Percentiles rank a stretch among this genome's conserved stretches.
phyloP scores from a whole-genome alignment of 495 filamentous ascomycete genomes.

The Paragyromitra xinjiangensis region DNA sequence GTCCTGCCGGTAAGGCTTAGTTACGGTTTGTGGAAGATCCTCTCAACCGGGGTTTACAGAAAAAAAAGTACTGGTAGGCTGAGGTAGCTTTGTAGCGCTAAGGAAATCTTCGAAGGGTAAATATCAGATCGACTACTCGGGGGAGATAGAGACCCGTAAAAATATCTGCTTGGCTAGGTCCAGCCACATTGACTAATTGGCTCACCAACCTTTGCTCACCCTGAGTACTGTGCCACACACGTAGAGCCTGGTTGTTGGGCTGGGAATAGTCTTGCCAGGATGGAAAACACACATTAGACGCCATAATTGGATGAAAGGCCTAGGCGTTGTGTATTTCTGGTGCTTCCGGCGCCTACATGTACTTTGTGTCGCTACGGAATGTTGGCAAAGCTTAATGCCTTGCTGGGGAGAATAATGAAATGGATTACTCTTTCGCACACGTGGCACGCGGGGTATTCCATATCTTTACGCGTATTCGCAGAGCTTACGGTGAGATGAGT shows the following conservation, averaged over 20 bases:
- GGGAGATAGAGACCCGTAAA: background rate
- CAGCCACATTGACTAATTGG: background rate
- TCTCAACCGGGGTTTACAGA: background rate
- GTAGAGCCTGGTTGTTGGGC: background rate
- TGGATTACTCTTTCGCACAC: constrained; percentile 16
- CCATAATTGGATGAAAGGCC: background rate
- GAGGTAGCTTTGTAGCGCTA: background rate
- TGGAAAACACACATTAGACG: background rate
- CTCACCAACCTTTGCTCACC: background rate
- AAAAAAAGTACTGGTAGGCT: background rate
- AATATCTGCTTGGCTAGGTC: background rate
- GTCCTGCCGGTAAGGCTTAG: constrained; percentile 6
- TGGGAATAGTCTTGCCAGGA: background rate
- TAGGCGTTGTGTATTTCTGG: background rate
- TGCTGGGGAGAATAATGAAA: background rate
- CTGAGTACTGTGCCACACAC: background rate
- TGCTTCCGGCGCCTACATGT: background rate
- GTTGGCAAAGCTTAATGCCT: background rate
- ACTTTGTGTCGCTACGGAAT: background rate
- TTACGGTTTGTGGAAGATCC: background rate
- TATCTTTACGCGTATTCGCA: constrained; percentile 14
- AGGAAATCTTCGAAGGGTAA: background rate
- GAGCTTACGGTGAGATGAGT: background rate
- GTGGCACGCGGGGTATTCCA: constrained; percentile 31
- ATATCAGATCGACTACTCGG: background rate